These are phyloP conservation scores for Verticillium longisporum DNA, from an alignment of 2,329 filamentous ascomycete species.

Conservation along the genomic window DNA sequence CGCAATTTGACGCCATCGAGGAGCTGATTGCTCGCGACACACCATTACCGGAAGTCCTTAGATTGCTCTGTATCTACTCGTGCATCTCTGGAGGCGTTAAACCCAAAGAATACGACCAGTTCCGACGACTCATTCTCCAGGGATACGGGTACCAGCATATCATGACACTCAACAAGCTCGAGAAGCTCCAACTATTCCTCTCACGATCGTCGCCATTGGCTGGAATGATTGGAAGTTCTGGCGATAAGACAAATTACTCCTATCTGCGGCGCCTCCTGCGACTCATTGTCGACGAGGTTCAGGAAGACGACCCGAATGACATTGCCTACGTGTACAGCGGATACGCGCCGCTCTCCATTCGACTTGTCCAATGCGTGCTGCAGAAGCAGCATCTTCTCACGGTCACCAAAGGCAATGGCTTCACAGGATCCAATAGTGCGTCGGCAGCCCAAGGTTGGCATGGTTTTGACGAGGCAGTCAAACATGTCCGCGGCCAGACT, in stretches of 20 bases:
- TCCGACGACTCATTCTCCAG: slow-evolving; percentile 80
- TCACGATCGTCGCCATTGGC: slow-evolving; percentile 70
- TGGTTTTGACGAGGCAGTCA: slow-evolving; percentile 87
- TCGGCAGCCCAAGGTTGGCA: slow-evolving; percentile 70
- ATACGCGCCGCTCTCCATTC: slow-evolving; percentile 86
- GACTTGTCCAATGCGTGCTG: slow-evolving; percentile 85
- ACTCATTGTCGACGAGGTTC: slow-evolving; percentile 92
- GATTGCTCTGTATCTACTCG: slow-evolving; percentile 85
- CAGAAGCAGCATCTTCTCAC: slow-evolving; percentile 80
- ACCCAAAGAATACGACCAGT: slow-evolving; percentile 79
- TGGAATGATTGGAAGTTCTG: slow-evolving; percentile 73
- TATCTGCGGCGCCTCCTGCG: slow-evolving; percentile 79
- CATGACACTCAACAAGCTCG: slow-evolving; percentile 78
- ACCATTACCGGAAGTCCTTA: slow-evolving; percentile 72
- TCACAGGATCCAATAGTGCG: slow-evolving; percentile 32
- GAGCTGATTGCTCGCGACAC: slow-evolving; percentile 89
- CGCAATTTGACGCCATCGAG: slow-evolving; percentile 85
- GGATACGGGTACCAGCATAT: slow-evolving; percentile 95
- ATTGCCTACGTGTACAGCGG: slow-evolving; percentile 98
- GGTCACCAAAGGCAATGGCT: slow-evolving; percentile 57
- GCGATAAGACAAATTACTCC: slow-evolving; percentile 78
- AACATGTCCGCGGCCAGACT: slow-evolving; percentile 78
- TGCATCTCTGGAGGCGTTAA: slow-evolving; percentile 85
- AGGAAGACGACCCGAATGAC: slow-evolving; percentile 89
- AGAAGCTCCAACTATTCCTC: slow-evolving; percentile 82